Evolutionary conservation across 73 alveolate species (phyloP).

Genomic region (Paramecium pentaurelia): DNA sequence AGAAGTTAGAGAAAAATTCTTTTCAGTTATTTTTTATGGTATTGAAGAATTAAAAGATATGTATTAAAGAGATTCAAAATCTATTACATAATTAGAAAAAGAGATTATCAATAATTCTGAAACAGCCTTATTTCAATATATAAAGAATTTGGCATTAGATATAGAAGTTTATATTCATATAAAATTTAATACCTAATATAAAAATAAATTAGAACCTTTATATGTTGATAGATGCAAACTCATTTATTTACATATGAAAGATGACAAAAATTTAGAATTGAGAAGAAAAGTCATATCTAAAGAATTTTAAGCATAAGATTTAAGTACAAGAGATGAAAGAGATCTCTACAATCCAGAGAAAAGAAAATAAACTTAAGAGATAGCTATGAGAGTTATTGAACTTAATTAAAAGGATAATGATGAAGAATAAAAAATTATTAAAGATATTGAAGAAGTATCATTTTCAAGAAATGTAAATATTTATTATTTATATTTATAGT

Average conservation of each 20-base stretch:
- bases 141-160: slow-evolving; percentile 24
- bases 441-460: background rate
- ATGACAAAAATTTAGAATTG: slow-evolving; percentile 32
- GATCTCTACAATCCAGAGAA: slow-evolving; percentile 38
- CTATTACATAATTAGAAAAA: background rate
- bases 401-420: background rate
- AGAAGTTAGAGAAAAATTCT: slow-evolving; percentile 36
- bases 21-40: slow-evolving; percentile 12
- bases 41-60: background rate
- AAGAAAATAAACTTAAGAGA: background rate
- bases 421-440: background rate
- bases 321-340: slow-evolving; percentile 36
- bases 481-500: background rate
- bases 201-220: background rate
- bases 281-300: slow-evolving; percentile 31
- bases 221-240: slow-evolving; percentile 32
- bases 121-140: background rate
- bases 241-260: slow-evolving; percentile 25
- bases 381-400: background rate
- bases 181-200: background rate
- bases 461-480: background rate
- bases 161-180: slow-evolving; percentile 21
- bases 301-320: background rate
- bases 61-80: background rate
- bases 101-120: background rate